phyloP scores from a whole-genome alignment of 139 green algal genomes.

The Coelastrella sp. region DNA sequence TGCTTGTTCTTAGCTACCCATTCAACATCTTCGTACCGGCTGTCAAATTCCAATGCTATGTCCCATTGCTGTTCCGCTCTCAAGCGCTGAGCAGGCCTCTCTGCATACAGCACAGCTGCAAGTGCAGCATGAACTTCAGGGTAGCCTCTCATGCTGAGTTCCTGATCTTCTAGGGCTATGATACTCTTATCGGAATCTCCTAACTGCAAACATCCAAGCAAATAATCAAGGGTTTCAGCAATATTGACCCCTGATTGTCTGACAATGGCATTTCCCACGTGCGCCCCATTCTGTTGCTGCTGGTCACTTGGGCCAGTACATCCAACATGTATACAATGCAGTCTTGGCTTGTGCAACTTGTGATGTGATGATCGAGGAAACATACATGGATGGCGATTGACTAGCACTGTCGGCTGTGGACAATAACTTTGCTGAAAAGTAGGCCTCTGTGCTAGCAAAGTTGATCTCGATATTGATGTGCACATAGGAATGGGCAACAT shows the following conservation, averaged over 20 bases:
- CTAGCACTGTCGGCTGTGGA: too few relatives aligned
- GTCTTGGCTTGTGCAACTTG: too few relatives aligned
- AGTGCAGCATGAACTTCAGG: constrained; percentile 25
- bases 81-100: constrained; percentile 23
- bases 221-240: neutral
- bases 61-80: constrained; percentile 23
- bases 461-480: too few relatives aligned
- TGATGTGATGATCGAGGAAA: too few relatives aligned
- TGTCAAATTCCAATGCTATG: constrained; percentile 11
- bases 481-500: too few relatives aligned
- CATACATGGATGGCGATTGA: too few relatives aligned
- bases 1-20: constrained; percentile 8
- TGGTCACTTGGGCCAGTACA: too few relatives aligned
- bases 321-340: too few relatives aligned
- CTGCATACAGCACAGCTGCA: constrained; percentile 38
- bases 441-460: too few relatives aligned
- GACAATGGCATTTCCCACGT: neutral
- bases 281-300: neutral
- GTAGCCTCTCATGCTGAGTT: constrained; percentile 17
- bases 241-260: neutral
- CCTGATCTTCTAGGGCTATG: constrained; percentile 17
- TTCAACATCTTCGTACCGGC: neutral
- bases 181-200: neutral
- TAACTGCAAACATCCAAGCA: neutral
- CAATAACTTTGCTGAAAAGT: too few relatives aligned